Evolutionary conservation across 1,139 yeast species (phyloP).

Genomic region (Candida pseudoviswanathii): DNA sequence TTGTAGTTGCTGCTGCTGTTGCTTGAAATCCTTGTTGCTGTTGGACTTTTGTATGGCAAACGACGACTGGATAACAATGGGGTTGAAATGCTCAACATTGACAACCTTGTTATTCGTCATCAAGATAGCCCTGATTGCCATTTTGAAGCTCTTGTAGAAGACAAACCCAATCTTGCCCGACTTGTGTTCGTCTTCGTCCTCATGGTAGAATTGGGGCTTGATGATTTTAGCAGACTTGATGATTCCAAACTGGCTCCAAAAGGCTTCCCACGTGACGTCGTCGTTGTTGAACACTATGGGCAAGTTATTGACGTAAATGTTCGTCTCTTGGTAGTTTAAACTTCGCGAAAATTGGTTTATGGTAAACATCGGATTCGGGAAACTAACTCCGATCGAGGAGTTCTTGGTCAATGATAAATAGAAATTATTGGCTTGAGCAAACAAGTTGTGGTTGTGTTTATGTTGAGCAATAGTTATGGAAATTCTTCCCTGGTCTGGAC

Average conservation of each 20-base stretch:
- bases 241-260: slow-evolving; percentile 47
- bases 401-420: slow-evolving; percentile 12
- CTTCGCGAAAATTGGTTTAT: slow-evolving; percentile 21
- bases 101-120: slow-evolving; percentile 35
- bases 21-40: slow-evolving; percentile 4
- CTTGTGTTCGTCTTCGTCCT: slow-evolving; percentile 28
- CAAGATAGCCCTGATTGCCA: slow-evolving; percentile 43
- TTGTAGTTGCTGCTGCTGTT: slow-evolving; percentile 3
- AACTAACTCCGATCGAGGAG: slow-evolving; percentile 12
- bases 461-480: slow-evolving; percentile 41
- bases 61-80: slow-evolving; percentile 39
- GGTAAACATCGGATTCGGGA: slow-evolving; percentile 17
- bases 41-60: slow-evolving; percentile 41
- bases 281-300: slow-evolving; percentile 45
- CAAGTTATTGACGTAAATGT: slow-evolving; percentile 57
- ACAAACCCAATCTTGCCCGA: slow-evolving; percentile 49
- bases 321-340: slow-evolving; percentile 56
- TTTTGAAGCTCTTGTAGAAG: slow-evolving; percentile 38
- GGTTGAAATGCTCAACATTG: slow-evolving; percentile 21
- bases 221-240: slow-evolving; percentile 48
- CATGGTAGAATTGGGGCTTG: slow-evolving; percentile 42
- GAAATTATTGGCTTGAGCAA: slow-evolving; percentile 14
- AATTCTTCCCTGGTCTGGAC: slow-evolving; percentile 15
- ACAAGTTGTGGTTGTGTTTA: slow-evolving; percentile 40
- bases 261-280: slow-evolving; percentile 39